These are phyloP conservation scores for Halophytophthora batemanensis DNA, from an alignment of 352 stramenopile genomes.

Conservation along the genomic window DNA sequence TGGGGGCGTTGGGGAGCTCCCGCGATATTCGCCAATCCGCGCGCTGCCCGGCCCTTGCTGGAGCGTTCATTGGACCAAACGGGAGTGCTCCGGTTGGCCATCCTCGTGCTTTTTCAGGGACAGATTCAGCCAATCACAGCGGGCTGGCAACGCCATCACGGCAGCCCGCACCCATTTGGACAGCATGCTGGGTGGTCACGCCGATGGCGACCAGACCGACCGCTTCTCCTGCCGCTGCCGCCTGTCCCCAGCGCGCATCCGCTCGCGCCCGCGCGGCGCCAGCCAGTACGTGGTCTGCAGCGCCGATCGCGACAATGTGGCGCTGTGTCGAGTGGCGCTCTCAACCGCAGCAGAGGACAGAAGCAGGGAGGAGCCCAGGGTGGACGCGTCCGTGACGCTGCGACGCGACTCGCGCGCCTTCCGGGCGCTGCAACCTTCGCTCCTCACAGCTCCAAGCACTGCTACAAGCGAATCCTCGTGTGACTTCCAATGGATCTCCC, in stretches of 20 bases:
- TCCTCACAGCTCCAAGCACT: conserved; percentile 9
- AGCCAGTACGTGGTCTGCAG: conserved; percentile 36
- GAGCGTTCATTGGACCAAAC: too few species aligned
- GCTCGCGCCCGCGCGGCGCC: conserved; percentile 22
- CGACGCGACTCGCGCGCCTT: conserved; percentile 14
- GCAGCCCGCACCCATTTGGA: neutral
- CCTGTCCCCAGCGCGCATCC: conserved; percentile 31
- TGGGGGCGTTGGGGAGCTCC: too few species aligned
- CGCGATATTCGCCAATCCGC: too few species aligned
- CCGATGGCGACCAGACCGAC: conserved; percentile 18
- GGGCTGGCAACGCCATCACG: too few species aligned
- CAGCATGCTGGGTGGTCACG: conserved; percentile 20
- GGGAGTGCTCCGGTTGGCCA: too few species aligned
- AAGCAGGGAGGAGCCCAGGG: neutral
- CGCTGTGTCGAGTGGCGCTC: conserved; percentile 46
- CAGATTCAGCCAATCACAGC: neutral
- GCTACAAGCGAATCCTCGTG: neutral
- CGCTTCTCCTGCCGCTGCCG: conserved; percentile 63
- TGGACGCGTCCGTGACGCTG: conserved; percentile 35
- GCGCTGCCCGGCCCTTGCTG: too few species aligned
- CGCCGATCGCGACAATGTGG: conserved; percentile 13
- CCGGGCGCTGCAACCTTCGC: conserved; percentile 18
- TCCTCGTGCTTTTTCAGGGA: too few species aligned
- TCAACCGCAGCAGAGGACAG: conserved; percentile 4
- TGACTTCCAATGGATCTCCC: conserved; percentile 48